Evolutionary conservation across 2,329 filamentous ascomycete species (phyloP), one percentile per base, ranked within the genome.

Genomic region (Colletotrichum orbiculare): DNA sequence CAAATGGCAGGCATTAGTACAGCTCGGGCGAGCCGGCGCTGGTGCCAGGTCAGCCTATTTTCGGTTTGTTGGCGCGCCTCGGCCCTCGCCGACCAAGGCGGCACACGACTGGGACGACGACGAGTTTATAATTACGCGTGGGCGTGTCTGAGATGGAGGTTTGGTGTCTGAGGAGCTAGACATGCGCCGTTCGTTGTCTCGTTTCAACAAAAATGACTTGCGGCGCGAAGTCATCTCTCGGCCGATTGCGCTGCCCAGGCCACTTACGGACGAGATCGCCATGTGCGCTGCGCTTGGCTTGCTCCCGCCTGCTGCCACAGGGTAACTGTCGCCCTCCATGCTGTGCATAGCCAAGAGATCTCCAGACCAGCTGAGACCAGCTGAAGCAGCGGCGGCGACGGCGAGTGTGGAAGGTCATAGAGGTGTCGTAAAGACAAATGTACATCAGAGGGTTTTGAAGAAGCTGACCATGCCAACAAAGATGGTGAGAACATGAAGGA

Each of bases 271-370:
- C 41, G 58, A 52, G 62, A 65, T 62, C 62, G 52, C 52, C 58
- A 65, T 56, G 52, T 56, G 58, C 41, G 39, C 41, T 43, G 49
- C 38, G 52, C 58, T 56, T 65, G 47, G 46, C 52, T 52, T 12
- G 41, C 39, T 46, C 33, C 52, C 35, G 52, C 53, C 34, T 42
- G 43, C 11, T 42, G 46, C 12, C 33, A 43, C 43, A 38, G 8
- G n/a, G 45, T 50, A 58, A 46, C 58, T 47, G 17, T 45, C 46
- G 17, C 53, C 46, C 17, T 45, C 47, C 35, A 47, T 56, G 52
- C 62, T 52, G 58, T 52, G 41, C 58, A 62, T 46, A 37, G 58
- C 57, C 62, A 62, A 56, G 52, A 60, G 52, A 62, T 48, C 52
- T 55, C 52, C 52, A 25, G 56, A 41, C 38, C 9, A 41, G 38